Percentiles rank a stretch among this genome's conserved stretches.
phyloP scores from a whole-genome alignment of 495 filamentous ascomycete species.

The Podospora comata region DNA sequence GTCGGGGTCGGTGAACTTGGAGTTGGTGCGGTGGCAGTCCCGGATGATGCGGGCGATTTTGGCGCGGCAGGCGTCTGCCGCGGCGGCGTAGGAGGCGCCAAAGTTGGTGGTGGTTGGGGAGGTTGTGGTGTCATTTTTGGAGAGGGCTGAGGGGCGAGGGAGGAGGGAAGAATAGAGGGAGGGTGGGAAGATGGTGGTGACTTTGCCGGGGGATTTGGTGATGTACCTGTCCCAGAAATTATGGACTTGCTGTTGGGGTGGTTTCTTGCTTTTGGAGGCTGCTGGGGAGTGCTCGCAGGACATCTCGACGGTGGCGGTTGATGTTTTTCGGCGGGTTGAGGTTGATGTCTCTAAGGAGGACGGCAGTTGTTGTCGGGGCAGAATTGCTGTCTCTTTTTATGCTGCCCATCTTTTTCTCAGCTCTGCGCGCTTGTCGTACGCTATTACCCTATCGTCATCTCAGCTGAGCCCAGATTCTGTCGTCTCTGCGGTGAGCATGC shows the following conservation, averaged over 20 bases:
- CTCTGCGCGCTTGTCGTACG: too few relatives aligned
- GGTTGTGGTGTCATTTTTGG: slow-evolving; percentile 9
- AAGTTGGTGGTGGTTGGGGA: slow-evolving; percentile 26
- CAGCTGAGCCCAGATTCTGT: too few relatives aligned
- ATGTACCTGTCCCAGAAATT: slow-evolving; percentile 79
- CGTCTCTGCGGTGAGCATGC: too few relatives aligned
- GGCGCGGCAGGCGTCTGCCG: slow-evolving; percentile 55
- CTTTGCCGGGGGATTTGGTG: slow-evolving; percentile 57
- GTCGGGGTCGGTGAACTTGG: slow-evolving; percentile 74
- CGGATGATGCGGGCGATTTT: slow-evolving; percentile 67
- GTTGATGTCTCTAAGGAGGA: too few relatives aligned
- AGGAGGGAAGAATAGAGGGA: slow-evolving; percentile 21
- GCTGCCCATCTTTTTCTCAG: too few relatives aligned
- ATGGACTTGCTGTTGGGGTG: slow-evolving; percentile 68
- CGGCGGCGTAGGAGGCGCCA: slow-evolving; percentile 58
- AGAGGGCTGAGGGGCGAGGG: slow-evolving; percentile 18
- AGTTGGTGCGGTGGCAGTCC: slow-evolving; percentile 68
- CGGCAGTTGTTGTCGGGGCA: too few relatives aligned
- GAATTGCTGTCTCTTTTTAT: too few relatives aligned
- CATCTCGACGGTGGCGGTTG: too few relatives aligned
- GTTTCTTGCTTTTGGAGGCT: slow-evolving; percentile 27
- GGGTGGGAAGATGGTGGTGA: slow-evolving; percentile 23
- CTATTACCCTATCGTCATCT: too few relatives aligned
- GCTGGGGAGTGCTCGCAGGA: too few relatives aligned
- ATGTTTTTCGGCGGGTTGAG: too few relatives aligned